Evolutionary conservation across 208 protist species (phyloP).

Genomic region (Trichomonas tenax): DNA sequence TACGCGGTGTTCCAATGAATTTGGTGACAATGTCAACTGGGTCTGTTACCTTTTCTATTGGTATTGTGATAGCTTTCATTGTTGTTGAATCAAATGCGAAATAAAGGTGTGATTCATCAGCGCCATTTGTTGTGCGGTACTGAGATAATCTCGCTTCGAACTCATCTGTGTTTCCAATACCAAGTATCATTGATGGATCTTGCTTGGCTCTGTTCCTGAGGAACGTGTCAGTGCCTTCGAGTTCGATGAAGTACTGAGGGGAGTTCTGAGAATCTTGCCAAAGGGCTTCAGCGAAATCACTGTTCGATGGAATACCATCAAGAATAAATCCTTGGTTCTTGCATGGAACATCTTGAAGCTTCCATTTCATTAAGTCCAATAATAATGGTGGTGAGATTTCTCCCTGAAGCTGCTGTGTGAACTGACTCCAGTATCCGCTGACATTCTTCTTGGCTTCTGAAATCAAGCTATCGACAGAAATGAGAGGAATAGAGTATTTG

Average conservation of each 20-base stretch:
- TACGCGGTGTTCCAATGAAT: background rate
- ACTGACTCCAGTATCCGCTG: background rate
- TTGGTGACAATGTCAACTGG: background rate
- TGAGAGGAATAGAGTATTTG: background rate
- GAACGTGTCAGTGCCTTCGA: background rate
- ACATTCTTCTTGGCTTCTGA: background rate
- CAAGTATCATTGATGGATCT: constrained; percentile 1
- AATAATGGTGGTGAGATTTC: constrained; percentile 1
- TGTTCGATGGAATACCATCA: constrained; percentile 16
- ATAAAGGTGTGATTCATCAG: background rate
- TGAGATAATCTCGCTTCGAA: background rate
- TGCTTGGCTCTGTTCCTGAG: background rate
- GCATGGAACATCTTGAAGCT: background rate
- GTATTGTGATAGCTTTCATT: background rate
- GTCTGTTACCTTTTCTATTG: background rate
- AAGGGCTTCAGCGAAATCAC: background rate
- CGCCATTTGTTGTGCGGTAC: background rate
- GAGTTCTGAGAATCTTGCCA: background rate
- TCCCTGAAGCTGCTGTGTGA: background rate
- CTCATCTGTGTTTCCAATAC: background rate
- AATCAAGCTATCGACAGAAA: background rate
- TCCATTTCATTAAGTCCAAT: constrained; percentile 4
- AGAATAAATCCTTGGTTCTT: background rate
- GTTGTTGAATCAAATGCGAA: background rate
- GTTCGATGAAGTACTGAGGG: background rate